These are phyloP conservation scores for Lathyrus aphaca DNA, from an alignment of 306 rosid species.

Conservation along the genomic window DNA sequence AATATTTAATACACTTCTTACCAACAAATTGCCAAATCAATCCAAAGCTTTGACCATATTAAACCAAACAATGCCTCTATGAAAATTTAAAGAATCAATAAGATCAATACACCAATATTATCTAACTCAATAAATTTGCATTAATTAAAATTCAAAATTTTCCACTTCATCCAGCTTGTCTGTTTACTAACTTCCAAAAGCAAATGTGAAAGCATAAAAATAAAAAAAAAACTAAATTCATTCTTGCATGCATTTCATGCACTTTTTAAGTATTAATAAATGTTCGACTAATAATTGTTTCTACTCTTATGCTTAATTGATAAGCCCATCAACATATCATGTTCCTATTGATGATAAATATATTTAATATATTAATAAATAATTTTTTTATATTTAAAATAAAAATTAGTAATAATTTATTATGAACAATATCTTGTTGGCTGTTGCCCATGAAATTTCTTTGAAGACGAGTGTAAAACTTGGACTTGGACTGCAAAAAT, in stretches of 20 bases:
- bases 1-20: not conserved
- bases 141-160: constrained; percentile 12
- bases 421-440: not conserved
- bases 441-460: constrained; percentile 5
- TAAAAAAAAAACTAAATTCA: not conserved
- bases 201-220: constrained; percentile 12
- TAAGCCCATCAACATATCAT: not conserved
- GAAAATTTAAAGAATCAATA: not conserved
- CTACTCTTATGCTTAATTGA: not conserved
- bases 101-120: not conserved
- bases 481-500: constrained; percentile 30
- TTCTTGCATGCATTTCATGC: constrained; percentile 18
- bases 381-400: too few species aligned
- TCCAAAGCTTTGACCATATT: not conserved
- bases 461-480: constrained; percentile 21
- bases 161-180: not conserved
- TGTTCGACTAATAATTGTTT: not conserved
- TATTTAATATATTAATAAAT: too few species aligned
- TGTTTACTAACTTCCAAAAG: not conserved
- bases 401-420: too few species aligned
- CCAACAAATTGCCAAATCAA: not conserved
- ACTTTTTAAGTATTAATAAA: not conserved
- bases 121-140: not conserved
- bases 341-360: too few species aligned
- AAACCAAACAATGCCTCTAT: not conserved